Evolutionary conservation across 2,329 filamentous ascomycete species (phyloP), one percentile per base, ranked within the genome.

Genomic region (Fusarium sulawesiense): DNA sequence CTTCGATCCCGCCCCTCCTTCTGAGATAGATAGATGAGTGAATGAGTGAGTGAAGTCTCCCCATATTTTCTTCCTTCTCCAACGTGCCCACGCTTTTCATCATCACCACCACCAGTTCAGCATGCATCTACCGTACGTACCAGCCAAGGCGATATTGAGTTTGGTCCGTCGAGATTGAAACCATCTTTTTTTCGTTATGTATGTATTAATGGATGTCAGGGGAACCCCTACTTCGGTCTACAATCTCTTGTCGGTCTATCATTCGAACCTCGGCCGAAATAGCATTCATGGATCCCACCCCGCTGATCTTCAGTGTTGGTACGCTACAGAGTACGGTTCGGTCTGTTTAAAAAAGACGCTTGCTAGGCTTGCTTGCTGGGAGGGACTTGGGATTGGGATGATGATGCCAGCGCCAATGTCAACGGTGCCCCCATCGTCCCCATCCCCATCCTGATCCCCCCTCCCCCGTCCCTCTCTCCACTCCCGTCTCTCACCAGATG

Each of bases 221-320:
- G 67, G 57, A 69, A 37, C 46, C 60, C 56, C 37, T 46, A 61
- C 54, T 61, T 60, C 42, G 13, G 29, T 48, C 40, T 30, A 16
- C 27, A 25, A 60, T 30, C 37, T 51, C 41, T 37, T 60, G 47
- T 58, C 37, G 42, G 48, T 56, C 34, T 55, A 50, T 51, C 34
- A 30, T 61, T 64, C 34, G 34, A 63, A 63, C 72, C 72, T 74
- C 72, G 72, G 70, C 71, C 72, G 72, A 74, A 72, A 63, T 63
- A 20, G 56, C 27, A 48, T 53, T 37, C 57, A 63, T 62, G 60
- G 60, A 46, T 55, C 40, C 70, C 65, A 37, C 72, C 70, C 72
- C 72, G 70, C 70, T 70, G 72, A 74, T 74, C 72, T 68, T 74
- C 70, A 66, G 63, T 61, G 56, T 70, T 40, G 54, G 20, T 71